Evolutionary conservation across 441 rosid genomes (phyloP), one percentile per base, ranked within the genome.

Genomic region (Erysimum cheiri): DNA sequence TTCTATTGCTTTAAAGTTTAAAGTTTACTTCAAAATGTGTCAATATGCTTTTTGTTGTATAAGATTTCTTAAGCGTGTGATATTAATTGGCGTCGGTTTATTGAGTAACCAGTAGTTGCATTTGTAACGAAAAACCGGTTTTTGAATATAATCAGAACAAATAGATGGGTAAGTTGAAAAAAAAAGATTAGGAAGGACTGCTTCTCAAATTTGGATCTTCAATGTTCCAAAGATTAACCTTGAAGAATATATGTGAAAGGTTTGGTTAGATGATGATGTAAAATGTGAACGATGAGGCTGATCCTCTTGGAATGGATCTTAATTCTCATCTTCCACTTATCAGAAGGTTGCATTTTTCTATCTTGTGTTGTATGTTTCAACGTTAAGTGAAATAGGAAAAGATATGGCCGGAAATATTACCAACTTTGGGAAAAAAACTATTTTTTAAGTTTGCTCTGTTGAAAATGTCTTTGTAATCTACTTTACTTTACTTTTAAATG

Each of bases 251-350:
- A 19, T 19, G 22, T 19, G 22, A 19, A 19, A 19, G 22, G 22
- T 19, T 37, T 40, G 52, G 12, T 50, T 60, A 37, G 41, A 52
- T 49, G 41, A 49, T 60, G 46, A 5, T 41, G 11, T 15, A 2
- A n/a, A 17, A 24, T 46, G 58, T 26, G 43, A 44, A 19, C 10
- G 5, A 68, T 17, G 24, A 55, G 54, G 24, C 32, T 43, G 36
- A 19, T 56, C 36, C 63, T 58, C 49, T 44, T 54, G 39, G 36
- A 54, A 24, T 39, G 53, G 28, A 52, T 50, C 46, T 60, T 32
- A 53, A 52, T 28, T 63, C 49, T 55, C 58, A 71, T 56, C 52
- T 46, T 36, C 70, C 64, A 35, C 28, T 44, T 26, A 22, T 37
- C 41, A 19, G 22, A 19, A 19, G 22, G 22, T 19, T 19, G 22